Conservation (phyloP, 495 filamentous ascomycete species). For the Astrocystis sublimbata region DNA sequence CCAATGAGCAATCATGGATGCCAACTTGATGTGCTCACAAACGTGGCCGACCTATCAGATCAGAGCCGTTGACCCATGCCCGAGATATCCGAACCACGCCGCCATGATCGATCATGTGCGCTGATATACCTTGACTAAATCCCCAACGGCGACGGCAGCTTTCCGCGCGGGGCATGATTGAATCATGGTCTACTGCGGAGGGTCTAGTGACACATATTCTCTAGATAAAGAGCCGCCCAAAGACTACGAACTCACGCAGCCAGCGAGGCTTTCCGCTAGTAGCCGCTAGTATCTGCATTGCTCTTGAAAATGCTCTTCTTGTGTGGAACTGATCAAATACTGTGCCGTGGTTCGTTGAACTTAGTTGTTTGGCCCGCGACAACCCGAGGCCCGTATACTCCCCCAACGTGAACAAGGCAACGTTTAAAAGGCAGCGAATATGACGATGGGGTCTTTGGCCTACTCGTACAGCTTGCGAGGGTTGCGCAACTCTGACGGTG, state of each 20-base stretch:
- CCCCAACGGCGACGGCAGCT: background rate
- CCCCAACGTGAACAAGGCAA: background rate
- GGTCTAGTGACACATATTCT: background rate
- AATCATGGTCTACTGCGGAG: background rate
- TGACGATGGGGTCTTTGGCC: background rate
- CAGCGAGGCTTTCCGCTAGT: constrained; percentile 14
- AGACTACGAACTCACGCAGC: background rate
- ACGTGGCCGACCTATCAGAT: background rate
- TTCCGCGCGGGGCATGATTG: constrained; percentile 8
- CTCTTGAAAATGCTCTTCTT: background rate
- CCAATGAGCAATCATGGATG: no score
- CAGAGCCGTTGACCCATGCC: background rate
- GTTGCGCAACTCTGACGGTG: background rate
- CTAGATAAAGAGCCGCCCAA: background rate
- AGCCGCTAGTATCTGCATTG: constrained; percentile 8
- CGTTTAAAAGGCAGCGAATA: background rate
- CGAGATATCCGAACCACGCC: background rate
- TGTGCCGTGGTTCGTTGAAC: background rate
- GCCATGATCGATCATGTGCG: background rate
- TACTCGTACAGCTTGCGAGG: background rate
- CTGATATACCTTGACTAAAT: background rate
- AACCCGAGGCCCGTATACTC: constrained; percentile 15
- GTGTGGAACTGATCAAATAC: background rate
- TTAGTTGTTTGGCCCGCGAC: constrained; percentile 11
- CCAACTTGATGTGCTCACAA: no score